Evolutionary conservation across 768 basidiomycete species (phyloP), one percentile per base, ranked within the genome.

Genomic region (Pulveroboletus ravenelii): DNA sequence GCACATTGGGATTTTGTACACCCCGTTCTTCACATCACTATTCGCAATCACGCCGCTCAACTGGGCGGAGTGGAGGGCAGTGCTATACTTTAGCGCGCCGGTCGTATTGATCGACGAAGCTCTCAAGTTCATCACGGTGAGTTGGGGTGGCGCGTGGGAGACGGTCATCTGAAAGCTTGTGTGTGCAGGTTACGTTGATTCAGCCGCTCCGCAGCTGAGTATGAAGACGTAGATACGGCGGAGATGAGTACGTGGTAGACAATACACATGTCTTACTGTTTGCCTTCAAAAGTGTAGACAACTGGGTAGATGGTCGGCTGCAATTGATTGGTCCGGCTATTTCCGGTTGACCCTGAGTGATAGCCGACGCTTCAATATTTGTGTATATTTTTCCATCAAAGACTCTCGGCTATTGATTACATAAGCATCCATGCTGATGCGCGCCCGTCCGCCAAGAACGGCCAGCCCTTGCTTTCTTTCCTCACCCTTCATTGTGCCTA

Each of bases 21-120:
- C 96, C 32, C 94, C 95, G 4, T 91, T 96, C 84, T 93, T 99
- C 70, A 87, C 90, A 23, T 74, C 83, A 7, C 63, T 96, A 51
- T 97, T 98, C 65, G 89, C 87, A 38, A 96, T 97, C 66, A 85
- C 87, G 1, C 93, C 94, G 4, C 78, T 99, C 53, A 95, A 97
- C 76, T 92, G 86, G 89, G 69, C 68, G 18, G 95, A 99, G 70
- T 99, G 95, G 95, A 83, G 86, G 68, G 93, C 93, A 15, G 94
- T 99, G 9, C 68, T 99, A 53, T 80, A 76, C 58, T 77, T 98
- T 55, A 93, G 89, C 57, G 84, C 82, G 6, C 95, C 95, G 17
- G 93, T 99, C 31, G 64, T 99, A 35, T 45, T 89, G 42, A 84
- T 98, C 42, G 95, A 98, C 69, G 96, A 98, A 69, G 60, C 87